A percentile compares a stretch with the other conserved stretches of the same genome.
Evolutionary conservation across 139 green algal genomes (phyloP).

Genomic region (Dunaliella sp.): DNA sequence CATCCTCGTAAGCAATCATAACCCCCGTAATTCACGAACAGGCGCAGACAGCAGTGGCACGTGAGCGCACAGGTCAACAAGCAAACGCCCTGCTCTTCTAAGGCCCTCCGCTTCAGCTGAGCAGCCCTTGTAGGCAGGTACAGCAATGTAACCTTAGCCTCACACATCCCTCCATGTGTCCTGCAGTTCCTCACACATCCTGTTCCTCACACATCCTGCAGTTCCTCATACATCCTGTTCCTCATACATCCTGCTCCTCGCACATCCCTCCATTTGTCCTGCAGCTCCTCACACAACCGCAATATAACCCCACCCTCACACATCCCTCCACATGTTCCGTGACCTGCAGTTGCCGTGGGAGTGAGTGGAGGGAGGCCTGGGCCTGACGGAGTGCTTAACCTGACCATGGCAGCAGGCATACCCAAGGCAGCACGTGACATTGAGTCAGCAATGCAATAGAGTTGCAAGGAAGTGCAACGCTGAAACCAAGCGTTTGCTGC

Average conservation of each 20-base stretch:
- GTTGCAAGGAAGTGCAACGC: too few relatives aligned
- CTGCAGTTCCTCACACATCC: background rate
- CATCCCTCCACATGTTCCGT: background rate
- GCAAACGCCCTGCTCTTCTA: too few relatives aligned
- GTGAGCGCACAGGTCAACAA: too few relatives aligned
- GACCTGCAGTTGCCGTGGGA: background rate
- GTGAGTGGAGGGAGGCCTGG: background rate
- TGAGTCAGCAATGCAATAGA: constrained; percentile 21
- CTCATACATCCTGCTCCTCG: background rate
- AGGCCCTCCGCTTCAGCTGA: too few relatives aligned
- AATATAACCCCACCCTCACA: background rate
- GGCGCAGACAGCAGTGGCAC: too few relatives aligned
- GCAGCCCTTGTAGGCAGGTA: too few relatives aligned
- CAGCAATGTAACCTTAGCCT: too few relatives aligned
- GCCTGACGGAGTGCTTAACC: constrained; percentile 12
- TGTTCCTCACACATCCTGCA: background rate
- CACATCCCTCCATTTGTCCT: background rate
- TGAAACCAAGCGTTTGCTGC: too few relatives aligned
- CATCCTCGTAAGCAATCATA: too few relatives aligned
- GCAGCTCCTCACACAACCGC: background rate
- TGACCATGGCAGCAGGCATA: constrained; percentile 24
- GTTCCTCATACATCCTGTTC: background rate
- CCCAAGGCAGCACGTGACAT: constrained; percentile 17
- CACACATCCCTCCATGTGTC: background rate
- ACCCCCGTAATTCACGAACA: too few relatives aligned